Evolutionary conservation across 192 early-diverging fungal species (phyloP), one percentile per base, ranked within the genome.

Genomic region (Phlyctochytrium arcticum): DNA sequence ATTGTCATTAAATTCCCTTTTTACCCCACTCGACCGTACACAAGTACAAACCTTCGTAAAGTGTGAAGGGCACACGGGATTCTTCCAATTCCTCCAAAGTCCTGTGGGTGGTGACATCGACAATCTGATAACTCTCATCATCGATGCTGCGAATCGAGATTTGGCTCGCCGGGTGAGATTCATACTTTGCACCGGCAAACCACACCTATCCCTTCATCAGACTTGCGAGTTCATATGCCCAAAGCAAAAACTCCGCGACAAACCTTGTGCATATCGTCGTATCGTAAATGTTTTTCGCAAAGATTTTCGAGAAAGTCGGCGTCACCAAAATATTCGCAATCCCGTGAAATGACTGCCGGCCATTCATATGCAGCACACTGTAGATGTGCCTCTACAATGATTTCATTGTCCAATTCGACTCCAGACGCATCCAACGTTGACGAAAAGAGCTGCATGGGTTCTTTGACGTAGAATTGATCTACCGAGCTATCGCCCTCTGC

Each of bases 351-450:
- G 8, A 21, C 62, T 3, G 78, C 12, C 21, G 73, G 74, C 32
- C 57, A 29, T 71, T 92, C 91, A 32, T 74, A 72, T 33, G 91
- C 89, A 3, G 91, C 88, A 55, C 91, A 92, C 33, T 86, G 85
- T 17, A 90, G 48, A 49, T 91, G 89, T 5, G 78, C 62, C 35
- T 85, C 86, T 0, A 78, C 26, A 2, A 80, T 33, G 24, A 80
- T 42, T 6, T 69, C 57, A 8, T 69, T 57, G 10, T 68, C 68
- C 4, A 73, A 30, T 3, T 84, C 62, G 5, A 91, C 56, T 17
- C 23, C 47, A 4, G 29, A 71, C 36, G 32, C 53, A 37, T 33
- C 77, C 48, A 65, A 67, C 8, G n/a, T 32, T 3, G 75, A 66
- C 9, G 69, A 68, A 61, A 82, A 90, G 3, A 93, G 61, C n/a